Evolutionary conservation across 2,329 filamentous ascomycete genomes (phyloP), one percentile per base, ranked within the genome.

Genomic region (Cladophialophora exuberans): DNA sequence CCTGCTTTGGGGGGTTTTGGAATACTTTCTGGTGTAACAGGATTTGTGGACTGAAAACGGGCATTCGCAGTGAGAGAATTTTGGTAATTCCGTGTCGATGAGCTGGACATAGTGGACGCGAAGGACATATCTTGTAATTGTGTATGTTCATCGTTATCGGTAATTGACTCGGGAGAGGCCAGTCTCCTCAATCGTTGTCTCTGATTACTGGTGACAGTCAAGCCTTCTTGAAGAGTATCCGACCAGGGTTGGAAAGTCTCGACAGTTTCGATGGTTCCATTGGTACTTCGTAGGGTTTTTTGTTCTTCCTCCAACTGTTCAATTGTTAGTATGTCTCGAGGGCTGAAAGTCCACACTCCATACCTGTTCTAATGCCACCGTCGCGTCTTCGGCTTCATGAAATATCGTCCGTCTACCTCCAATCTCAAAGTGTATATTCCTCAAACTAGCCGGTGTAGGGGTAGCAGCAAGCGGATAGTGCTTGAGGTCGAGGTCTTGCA

Each of bases 381-480:
- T 69, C 17, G 81, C 73, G 64, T 84, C 76, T 49, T 87, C 83
- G 3, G 82, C 78, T 69, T 88, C 85, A 53, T 80, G 76, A 59
- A 87, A 87, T 30, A 79, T 74, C n/a, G 84, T 79, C 6, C 82
- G 75, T 54, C 78, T 76, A 39, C 84, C 82, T 43, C 83, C 82
- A 30, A 88, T 76, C 47, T 87, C 84, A 64, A 96, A 92, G 35
- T 83, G 85, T 68, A 97, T 88, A 53, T 85, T 85, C 60, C 85
- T 84, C 57, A 99, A 77, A 47, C 88, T 86, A 13, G 85, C 82
- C 2, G 94, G 94, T 1, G 92, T 96, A 1, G 90, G 87, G 45
- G 89, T 86, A 59, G 83, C 81, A 31, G 93, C 93, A 25, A 99
- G 79, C 33, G 94, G 94, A 70, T 96, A 99, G 65, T 94, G 85